These are phyloP conservation scores for Skeletonema potamos DNA, from an alignment of 108 stramenopile species.

Conservation along the genomic window DNA sequence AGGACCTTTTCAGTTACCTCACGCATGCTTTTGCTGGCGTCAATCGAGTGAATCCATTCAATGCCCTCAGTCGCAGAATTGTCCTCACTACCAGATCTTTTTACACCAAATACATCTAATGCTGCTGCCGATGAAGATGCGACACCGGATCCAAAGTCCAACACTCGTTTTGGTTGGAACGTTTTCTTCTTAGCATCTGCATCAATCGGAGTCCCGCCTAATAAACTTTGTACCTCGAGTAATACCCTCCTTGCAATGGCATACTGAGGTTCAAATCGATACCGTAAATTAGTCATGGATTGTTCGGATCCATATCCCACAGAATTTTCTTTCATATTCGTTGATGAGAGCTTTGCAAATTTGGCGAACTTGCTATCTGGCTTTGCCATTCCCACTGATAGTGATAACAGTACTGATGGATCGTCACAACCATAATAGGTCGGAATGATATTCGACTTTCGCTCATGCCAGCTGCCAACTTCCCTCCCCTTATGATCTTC, in stretches of 20 bases:
- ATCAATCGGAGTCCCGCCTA: constrained; percentile 24
- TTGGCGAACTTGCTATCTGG: constrained; percentile 2
- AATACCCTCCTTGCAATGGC: constrained; percentile 65
- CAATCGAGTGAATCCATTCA: constrained; percentile 86
- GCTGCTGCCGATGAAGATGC: constrained; percentile 76
- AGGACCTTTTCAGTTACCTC: constrained; percentile 61
- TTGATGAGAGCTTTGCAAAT: not conserved
- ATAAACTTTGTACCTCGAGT: constrained; percentile 61
- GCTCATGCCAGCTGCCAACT: constrained; percentile 30
- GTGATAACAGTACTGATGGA: constrained; percentile 16
- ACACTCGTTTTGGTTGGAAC: constrained; percentile 60
- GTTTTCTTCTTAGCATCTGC: not conserved
- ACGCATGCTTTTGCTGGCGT: constrained; percentile 74
- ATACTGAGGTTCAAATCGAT: constrained; percentile 70
- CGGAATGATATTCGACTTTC: not conserved
- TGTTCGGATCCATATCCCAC: constrained; percentile 73
- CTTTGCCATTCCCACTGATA: constrained; percentile 16
- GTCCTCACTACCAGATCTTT: not conserved
- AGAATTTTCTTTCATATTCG: constrained; percentile 23
- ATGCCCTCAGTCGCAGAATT: constrained; percentile 21
- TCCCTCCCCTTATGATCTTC: constrained; percentile 19
- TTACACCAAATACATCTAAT: constrained; percentile 59
- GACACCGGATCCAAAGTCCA: constrained; percentile 79
- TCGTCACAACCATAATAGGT: constrained; percentile 14
- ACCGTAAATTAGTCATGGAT: constrained; percentile 56